These are phyloP conservation scores for Boechera stricta DNA, from an alignment of 345 rosid species.

Conservation along the genomic window DNA sequence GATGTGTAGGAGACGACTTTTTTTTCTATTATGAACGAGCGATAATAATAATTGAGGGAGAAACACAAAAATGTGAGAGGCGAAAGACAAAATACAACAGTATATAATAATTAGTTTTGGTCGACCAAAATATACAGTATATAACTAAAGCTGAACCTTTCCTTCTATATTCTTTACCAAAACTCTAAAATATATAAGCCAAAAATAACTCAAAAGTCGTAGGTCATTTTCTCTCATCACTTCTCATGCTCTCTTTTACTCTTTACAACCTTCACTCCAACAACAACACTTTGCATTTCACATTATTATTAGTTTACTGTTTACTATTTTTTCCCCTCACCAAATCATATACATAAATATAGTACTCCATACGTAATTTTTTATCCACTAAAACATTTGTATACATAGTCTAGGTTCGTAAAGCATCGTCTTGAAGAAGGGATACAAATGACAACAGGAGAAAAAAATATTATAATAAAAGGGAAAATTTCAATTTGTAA, in stretches of 20 bases:
- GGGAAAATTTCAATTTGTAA: background rate
- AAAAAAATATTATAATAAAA: background rate
- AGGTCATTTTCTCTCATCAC: conserved; percentile 1
- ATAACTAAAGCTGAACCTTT: background rate
- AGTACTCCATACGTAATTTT: background rate
- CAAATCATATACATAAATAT: background rate
- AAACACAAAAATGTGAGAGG: conserved; percentile 9
- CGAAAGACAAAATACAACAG: conserved; percentile 1
- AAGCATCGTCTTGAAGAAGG: background rate
- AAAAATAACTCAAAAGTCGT: conserved; percentile 5
- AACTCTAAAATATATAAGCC: background rate
- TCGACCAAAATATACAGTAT: background rate
- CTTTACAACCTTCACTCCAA: conserved; percentile 13
- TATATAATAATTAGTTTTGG: background rate
- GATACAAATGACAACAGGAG: background rate
- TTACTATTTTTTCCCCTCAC: background rate
- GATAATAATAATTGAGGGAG: conserved; percentile 27
- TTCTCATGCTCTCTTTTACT: conserved; percentile 3
- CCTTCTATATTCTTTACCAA: background rate
- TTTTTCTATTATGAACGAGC: background rate
- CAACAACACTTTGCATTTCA: too few species aligned
- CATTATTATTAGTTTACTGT: background rate
- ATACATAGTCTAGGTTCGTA: conserved; percentile 13
- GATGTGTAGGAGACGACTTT: conserved; percentile 33
- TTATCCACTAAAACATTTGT: background rate